Percentiles rank a stretch among this genome's conserved stretches.
These are phyloP conservation scores for Lentithecium fluviatile DNA, from an alignment of 495 filamentous ascomycete genomes.

Conservation along the genomic window DNA sequence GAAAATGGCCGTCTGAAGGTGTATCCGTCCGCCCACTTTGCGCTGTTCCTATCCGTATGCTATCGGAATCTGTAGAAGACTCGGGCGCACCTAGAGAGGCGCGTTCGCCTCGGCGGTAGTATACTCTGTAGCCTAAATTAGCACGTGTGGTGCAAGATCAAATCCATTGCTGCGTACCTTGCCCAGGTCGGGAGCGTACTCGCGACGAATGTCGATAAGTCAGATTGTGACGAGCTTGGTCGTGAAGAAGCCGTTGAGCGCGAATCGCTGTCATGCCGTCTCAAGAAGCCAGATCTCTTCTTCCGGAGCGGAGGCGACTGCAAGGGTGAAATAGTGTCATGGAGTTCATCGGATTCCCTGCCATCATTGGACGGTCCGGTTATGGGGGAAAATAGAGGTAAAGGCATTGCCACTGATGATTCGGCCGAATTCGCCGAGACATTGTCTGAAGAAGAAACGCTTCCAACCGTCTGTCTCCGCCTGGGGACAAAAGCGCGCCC, in stretches of 20 bases:
- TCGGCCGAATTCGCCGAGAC: slow-evolving; percentile 16
- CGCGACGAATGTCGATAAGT: slow-evolving; percentile 53
- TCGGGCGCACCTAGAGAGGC: slow-evolving; percentile 35
- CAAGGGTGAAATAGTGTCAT: slow-evolving; percentile 42
- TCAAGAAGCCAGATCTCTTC: slow-evolving; percentile 42
- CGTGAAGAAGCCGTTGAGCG: slow-evolving; percentile 43
- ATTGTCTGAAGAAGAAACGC: slow-evolving; percentile 33
- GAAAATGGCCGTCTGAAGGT: slow-evolving; percentile 40
- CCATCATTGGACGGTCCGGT: slow-evolving; percentile 23
- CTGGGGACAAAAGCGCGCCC: slow-evolving; percentile 9
- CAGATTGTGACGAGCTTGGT: slow-evolving; percentile 38
- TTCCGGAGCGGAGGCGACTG: slow-evolving; percentile 39
- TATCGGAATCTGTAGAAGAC: slow-evolving; percentile 25
- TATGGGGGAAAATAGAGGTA: slow-evolving; percentile 34
- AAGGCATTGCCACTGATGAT: slow-evolving; percentile 30
- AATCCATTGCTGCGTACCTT: slow-evolving; percentile 39
- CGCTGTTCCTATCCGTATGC: slow-evolving; percentile 29
- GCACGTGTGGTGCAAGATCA: slow-evolving; percentile 42
- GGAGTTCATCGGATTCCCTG: slow-evolving; percentile 40
- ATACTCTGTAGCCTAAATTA: slow-evolving; percentile 19
- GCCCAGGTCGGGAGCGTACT: slow-evolving; percentile 66
- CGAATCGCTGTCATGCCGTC: slow-evolving; percentile 30
- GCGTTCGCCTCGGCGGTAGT: slow-evolving; percentile 40
- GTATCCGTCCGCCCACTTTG: slow-evolving; percentile 35
- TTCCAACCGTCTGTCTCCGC: slow-evolving; percentile 30